Evolutionary conservation across 2,329 filamentous ascomycete species (phyloP), one percentile per base, ranked within the genome.

Genomic region (Fusarium mundagurra): DNA sequence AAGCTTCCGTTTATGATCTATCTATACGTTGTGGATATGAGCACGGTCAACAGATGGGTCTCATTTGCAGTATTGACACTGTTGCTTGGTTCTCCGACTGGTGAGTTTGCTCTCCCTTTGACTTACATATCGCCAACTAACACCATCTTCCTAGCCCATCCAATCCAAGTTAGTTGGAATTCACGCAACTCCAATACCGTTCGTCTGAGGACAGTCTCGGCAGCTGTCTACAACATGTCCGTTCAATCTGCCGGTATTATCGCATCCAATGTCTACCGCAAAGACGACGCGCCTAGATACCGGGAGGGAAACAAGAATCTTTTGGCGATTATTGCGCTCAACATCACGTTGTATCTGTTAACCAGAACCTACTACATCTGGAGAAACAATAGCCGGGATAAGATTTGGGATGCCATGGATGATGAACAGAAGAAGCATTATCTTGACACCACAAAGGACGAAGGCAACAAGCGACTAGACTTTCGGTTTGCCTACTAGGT

Each of bases 61-160:
- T 31, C 36, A 2, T 41, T 55, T 20, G 36, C 34, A 0, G 51
- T 55, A 16, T 17, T 55, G 16, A n/a, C 51, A 0, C 6, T 55
- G 11, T 8, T 55, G 10, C 51, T 55, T 41, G 51, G 51, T 55
- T 55, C 51, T 18, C 51, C 51, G 2, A 55, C 20, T 31, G 51
- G 51, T 31, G 16, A 24, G 31, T 0, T 33, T 14, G 0, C 31
- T 24, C 12, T 18, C 1, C 22, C 1, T 10, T 27, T 22, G 5
- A 17, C 20, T 12, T 22, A 6, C 5, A 10, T 38, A 18, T 29
- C 1, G 5, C 13, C 2, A 3, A 38, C 20, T n/a, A 11, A 41
- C 8, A 18, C 41, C 10, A 8, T 10, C 0, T n/a, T n/a, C 6
- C 1, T 1, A 55, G 51, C 51, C 16, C 27, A 41, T 41, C 4